Evolutionary conservation across 2,329 filamentous ascomycete genomes (phyloP).

Genomic region (Sclerotinia sclerotiorum): DNA sequence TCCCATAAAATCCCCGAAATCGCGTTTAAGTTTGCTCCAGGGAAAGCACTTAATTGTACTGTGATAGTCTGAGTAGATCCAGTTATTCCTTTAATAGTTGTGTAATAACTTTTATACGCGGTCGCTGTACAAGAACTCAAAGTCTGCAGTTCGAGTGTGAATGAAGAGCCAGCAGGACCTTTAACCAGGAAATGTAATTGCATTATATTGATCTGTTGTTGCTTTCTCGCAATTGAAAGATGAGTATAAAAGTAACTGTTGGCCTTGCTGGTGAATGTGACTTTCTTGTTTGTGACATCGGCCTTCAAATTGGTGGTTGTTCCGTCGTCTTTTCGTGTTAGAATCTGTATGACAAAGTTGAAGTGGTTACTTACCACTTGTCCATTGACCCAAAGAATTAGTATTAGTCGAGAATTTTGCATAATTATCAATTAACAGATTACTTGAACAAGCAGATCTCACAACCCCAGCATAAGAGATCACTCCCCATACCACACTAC

Average conservation of each 20-base stretch:
- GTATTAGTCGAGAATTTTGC: constrained; percentile 38
- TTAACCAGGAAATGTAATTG: constrained; percentile 50
- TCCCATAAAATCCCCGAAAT: constrained; percentile 48
- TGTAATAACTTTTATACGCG: constrained; percentile 47
- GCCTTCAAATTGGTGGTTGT: constrained; percentile 47
- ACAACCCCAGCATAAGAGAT: constrained; percentile 25
- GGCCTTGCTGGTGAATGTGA: constrained; percentile 51
- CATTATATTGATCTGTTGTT: constrained; percentile 48
- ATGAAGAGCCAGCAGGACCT: constrained; percentile 45
- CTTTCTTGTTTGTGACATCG: constrained; percentile 44
- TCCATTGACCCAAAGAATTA: constrained; percentile 43
- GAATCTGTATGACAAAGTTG: neutral
- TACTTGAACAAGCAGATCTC: constrained; percentile 34
- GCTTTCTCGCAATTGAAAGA: constrained; percentile 51
- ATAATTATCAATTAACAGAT: constrained; percentile 40
- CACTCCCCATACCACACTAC: neutral
- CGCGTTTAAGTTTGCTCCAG: constrained; percentile 51
- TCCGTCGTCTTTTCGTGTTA: constrained; percentile 47
- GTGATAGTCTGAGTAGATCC: constrained; percentile 52
- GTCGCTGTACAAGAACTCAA: constrained; percentile 46
- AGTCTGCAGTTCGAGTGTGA: constrained; percentile 50
- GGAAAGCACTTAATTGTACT: constrained; percentile 51
- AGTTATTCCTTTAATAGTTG: constrained; percentile 48
- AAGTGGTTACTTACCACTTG: constrained; percentile 40
- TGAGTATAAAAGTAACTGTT: constrained; percentile 56